Evolutionary conservation across 1,139 yeast genomes (phyloP), one percentile per base, ranked within the genome.

Genomic region (Geotrichum siamense): DNA sequence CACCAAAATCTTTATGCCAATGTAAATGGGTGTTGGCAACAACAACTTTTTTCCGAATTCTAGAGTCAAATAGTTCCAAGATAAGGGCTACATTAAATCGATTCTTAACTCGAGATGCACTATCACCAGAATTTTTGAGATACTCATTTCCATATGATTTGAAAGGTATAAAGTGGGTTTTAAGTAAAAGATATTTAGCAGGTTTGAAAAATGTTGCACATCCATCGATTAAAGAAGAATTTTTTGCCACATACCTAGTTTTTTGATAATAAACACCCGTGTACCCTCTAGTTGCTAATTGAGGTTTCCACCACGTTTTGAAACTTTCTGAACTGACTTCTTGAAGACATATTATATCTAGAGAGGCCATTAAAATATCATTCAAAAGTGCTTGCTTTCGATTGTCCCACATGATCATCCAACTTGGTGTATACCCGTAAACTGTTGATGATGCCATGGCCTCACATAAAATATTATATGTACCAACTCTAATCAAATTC

Each of bases 1-100:
- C 99, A 60, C 86, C 84, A 61, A 79, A 85, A 40, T 85, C 86
- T 8, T 98, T 98, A 67, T 91, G 96, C 97, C 98, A 91, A 64
- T 89, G 96, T 62, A 91, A 76, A 71, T 91, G 99, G 0, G 97
- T 45, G 20, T 40, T 40, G 34, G 44, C 44, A 21, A 39, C 15
- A 3, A 39, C 25, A 1, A 39, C 5, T 23, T 25, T 21, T 17
- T 19, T 31, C 13, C n/a, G 6, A n/a, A 20, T 31, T 5, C 23
- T 31, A 6, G 15, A 5, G 13, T 28, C 31, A n/a, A 5, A 6
- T 5, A 28, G 8, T n/a, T 28, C 31, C 5, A 28, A n/a, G 5
- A 28, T 6, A 5, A 28, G 13, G 8, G 31, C 31, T n/a, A 28
- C 13, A 28, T 28, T 28, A 12, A 5, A n/a, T 28, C 31, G 8